phyloP scores from a whole-genome alignment of 164 flowering plant genomes.

The Nymphaea thermarum region DNA sequence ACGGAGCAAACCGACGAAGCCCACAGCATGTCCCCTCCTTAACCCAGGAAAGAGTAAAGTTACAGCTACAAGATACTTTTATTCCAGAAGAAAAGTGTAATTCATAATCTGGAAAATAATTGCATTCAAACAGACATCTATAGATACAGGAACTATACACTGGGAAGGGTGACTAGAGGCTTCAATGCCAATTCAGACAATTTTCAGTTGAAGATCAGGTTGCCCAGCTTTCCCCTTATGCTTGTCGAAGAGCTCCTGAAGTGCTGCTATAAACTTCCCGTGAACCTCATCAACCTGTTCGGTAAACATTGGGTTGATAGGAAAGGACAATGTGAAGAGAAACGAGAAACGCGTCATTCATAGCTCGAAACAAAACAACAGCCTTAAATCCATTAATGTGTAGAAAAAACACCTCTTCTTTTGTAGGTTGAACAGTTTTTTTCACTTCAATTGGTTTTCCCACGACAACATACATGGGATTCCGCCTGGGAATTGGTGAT shows the following conservation, averaged over 20 bases:
- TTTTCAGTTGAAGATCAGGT: conserved; percentile 40
- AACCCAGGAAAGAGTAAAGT: too few species aligned
- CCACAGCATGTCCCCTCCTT: too few species aligned
- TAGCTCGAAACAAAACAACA: not conserved
- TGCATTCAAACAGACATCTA: too few species aligned
- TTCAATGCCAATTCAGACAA: conserved; percentile 27
- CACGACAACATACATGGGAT: conserved; percentile 75
- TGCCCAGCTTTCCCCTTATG: conserved; percentile 55
- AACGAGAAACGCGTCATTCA: not conserved
- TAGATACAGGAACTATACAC: too few species aligned
- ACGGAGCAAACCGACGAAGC: too few species aligned
- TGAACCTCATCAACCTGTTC: conserved; percentile 58
- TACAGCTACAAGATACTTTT: too few species aligned
- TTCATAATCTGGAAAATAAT: too few species aligned
- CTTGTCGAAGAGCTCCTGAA: conserved; percentile 56
- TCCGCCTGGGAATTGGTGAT: conserved; percentile 50
- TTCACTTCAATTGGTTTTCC: conserved; percentile 66
- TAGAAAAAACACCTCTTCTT: conserved; percentile 50
- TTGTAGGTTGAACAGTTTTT: conserved; percentile 54
- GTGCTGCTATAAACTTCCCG: conserved; percentile 41
- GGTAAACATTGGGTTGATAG: not conserved
- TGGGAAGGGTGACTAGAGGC: too few species aligned
- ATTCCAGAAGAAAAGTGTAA: too few species aligned
- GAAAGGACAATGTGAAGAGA: not conserved
- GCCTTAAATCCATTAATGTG: not conserved